phyloP scores from a whole-genome alignment of 2,329 filamentous ascomycete genomes.

The Orbilia oligospora region DNA sequence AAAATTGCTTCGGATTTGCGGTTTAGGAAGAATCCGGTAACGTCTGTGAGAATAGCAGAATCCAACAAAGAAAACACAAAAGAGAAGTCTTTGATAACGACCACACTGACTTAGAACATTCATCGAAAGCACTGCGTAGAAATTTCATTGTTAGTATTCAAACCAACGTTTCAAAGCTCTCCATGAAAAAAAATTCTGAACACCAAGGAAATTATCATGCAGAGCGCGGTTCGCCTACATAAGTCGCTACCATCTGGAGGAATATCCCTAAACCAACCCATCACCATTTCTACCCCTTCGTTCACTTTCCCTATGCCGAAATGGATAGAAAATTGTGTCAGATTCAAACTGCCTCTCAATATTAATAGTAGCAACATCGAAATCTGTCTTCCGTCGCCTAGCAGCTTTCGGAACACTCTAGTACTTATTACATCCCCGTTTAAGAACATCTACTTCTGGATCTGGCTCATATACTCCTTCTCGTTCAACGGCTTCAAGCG shows the following conservation, averaged over 20 bases:
- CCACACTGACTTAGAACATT: not conserved
- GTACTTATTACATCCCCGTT: constrained; percentile 16
- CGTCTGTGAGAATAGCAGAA: not conserved
- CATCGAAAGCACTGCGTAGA: not conserved
- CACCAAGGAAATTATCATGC: not conserved
- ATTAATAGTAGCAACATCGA: not conserved
- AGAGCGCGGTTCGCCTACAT: constrained; percentile 1
- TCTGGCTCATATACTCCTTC: constrained; percentile 43
- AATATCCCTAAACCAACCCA: constrained; percentile 23
- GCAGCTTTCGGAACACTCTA: constrained; percentile 17
- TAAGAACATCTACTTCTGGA: constrained; percentile 44
- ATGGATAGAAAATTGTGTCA: constrained; percentile 49
- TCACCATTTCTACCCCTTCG: not conserved
- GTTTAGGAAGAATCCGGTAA: not conserved
- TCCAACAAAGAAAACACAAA: constrained; percentile 48
- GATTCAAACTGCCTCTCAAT: constrained; percentile 3
- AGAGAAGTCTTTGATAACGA: constrained; percentile 36
- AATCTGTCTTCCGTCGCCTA: constrained; percentile 33
- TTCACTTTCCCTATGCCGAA: constrained; percentile 31
- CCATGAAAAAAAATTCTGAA: not conserved
- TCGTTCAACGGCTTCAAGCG: constrained; percentile 10
- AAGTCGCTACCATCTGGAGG: not conserved
- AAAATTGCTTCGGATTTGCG: not conserved
- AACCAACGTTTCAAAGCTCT: constrained; percentile 13
- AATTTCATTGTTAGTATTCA: constrained; percentile 9